These are phyloP conservation scores for Pichia phayaonensis DNA, from an alignment of 805 yeast species.

Conservation along the genomic window DNA sequence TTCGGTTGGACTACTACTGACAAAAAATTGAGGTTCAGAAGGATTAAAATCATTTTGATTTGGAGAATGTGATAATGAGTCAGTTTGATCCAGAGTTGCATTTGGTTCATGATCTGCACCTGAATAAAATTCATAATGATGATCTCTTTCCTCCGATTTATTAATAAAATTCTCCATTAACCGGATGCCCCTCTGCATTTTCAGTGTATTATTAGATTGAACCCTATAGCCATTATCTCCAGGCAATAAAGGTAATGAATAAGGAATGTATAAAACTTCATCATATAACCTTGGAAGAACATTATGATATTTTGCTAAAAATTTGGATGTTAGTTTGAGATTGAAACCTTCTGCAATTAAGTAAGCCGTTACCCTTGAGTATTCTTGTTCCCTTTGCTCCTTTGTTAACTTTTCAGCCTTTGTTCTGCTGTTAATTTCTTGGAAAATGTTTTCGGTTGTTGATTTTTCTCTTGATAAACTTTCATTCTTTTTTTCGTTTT, in stretches of 20 bases:
- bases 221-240: slow-evolving; percentile 75
- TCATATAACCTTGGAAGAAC: slow-evolving; percentile 85
- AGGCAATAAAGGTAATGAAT: slow-evolving; percentile 76
- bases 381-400: slow-evolving; percentile 52
- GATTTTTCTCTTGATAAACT: slow-evolving; percentile 14
- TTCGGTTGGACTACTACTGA: slow-evolving; percentile 32
- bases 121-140: slow-evolving; percentile 84
- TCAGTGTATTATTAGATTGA: slow-evolving; percentile 52
- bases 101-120: slow-evolving; percentile 49
- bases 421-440: slow-evolving; percentile 24
- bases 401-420: slow-evolving; percentile 51
- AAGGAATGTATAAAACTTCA: slow-evolving; percentile 89
- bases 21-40: slow-evolving; percentile 85
- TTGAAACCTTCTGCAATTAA: slow-evolving; percentile 79
- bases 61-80: slow-evolving; percentile 3
- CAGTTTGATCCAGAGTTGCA: slow-evolving; percentile 16
- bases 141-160: slow-evolving; percentile 79
- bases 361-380: slow-evolving; percentile 87
- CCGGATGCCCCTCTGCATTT: slow-evolving; percentile 31
- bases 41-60: slow-evolving; percentile 63
- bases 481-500: slow-evolving; percentile 25
- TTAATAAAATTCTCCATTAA: slow-evolving; percentile 74
- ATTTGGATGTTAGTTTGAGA: slow-evolving; percentile 52
- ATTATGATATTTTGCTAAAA: slow-evolving; percentile 62
- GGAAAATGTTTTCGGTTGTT: slow-evolving; percentile 30